phyloP scores from a whole-genome alignment of 2,329 filamentous ascomycete species.

The Nemania abortiva region DNA sequence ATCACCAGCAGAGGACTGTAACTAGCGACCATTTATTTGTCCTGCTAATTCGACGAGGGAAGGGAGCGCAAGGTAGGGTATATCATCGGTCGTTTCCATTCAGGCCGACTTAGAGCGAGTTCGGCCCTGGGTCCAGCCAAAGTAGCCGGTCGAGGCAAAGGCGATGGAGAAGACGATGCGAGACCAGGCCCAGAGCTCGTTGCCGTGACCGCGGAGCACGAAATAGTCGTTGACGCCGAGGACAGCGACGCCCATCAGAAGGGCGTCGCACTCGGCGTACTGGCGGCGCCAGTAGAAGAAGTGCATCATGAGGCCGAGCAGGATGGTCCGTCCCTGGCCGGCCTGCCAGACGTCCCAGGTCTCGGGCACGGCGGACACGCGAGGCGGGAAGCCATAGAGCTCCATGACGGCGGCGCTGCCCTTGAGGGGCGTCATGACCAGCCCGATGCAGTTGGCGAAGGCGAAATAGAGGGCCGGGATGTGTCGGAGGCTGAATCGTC shows the following conservation, averaged over 20 bases:
- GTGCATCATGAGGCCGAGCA: conserved; percentile 34
- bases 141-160: conserved; percentile 23
- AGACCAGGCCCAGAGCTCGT: neutral
- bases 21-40: too few species aligned
- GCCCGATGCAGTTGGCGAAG: conserved; percentile 13
- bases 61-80: too few species aligned
- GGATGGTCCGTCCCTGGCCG: conserved; percentile 39
- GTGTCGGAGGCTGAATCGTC: conserved; percentile 20
- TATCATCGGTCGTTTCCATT: conserved; percentile 8
- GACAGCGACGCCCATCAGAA: conserved; percentile 24
- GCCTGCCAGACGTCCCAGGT: conserved; percentile 48
- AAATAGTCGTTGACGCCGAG: conserved; percentile 25
- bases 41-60: neutral
- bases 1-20: too few species aligned
- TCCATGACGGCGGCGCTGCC: conserved; percentile 24
- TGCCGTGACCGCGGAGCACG: conserved; percentile 5
- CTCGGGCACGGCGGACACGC: conserved; percentile 31
- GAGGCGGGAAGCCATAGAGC: conserved; percentile 28
- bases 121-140: conserved; percentile 20
- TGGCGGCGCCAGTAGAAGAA: conserved; percentile 30
- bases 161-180: conserved; percentile 20
- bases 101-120: neutral
- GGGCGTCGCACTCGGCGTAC: conserved; percentile 30
- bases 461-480: conserved; percentile 30
- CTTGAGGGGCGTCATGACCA: conserved; percentile 15